Conservation (phyloP, 2,329 filamentous ascomycete genomes). For the Colletotrichum zoysiae region DNA sequence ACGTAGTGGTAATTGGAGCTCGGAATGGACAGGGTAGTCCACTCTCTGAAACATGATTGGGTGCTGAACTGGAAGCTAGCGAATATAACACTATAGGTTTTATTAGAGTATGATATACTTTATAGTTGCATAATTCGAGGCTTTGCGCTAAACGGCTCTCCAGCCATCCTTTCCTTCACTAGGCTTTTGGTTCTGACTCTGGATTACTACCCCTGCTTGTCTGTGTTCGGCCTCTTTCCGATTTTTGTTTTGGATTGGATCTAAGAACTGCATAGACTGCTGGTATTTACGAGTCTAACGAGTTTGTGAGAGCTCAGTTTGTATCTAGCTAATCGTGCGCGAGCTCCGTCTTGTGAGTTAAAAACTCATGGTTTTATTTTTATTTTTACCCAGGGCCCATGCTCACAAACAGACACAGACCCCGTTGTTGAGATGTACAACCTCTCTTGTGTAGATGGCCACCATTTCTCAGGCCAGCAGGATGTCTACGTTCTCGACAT, state of each 20-base stretch:
- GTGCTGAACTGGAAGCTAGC: neutral
- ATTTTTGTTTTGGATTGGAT: neutral
- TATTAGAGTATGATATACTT: fast-evolving
- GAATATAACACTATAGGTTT: slow-evolving; percentile 4
- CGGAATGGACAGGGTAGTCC: slow-evolving; percentile 10
- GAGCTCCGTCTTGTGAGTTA: neutral
- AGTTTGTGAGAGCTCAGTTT: neutral
- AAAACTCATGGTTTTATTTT: neutral
- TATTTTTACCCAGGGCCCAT: slow-evolving; percentile 8
- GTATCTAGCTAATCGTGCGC: neutral
- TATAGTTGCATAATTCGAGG: slow-evolving; percentile 21
- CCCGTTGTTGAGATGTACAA: slow-evolving; percentile 54
- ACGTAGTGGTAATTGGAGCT: slow-evolving; percentile 39
- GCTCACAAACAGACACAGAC: slow-evolving; percentile 14
- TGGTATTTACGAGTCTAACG: neutral
- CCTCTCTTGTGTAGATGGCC: slow-evolving; percentile 55
- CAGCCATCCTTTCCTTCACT: neutral
- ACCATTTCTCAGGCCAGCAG: slow-evolving; percentile 52
- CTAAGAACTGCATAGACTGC: neutral
- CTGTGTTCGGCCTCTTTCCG: neutral
- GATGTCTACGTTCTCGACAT: slow-evolving; percentile 72
- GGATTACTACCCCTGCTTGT: neutral
- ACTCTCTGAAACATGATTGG: slow-evolving; percentile 31
- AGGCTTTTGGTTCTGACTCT: neutral
- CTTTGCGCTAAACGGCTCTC: slow-evolving; percentile 20